Conservation (phyloP, 139 green algal species). For the Tetraselmis chui region DNA sequence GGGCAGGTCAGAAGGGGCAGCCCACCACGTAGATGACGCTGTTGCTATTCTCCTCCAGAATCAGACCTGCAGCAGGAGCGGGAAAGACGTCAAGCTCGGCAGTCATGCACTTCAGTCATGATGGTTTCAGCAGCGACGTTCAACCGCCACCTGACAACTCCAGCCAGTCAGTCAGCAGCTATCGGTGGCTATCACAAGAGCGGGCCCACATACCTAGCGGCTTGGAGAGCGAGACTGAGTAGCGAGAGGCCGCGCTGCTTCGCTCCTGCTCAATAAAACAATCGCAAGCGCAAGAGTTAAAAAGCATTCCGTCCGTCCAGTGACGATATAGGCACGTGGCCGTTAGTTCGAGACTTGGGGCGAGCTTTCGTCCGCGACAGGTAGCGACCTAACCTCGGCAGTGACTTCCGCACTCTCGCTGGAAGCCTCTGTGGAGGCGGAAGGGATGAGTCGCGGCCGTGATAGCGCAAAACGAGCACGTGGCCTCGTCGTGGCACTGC, state of each 20-base stretch:
- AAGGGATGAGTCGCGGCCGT: no score
- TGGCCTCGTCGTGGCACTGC: no score
- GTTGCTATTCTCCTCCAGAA: neutral
- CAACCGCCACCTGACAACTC: neutral
- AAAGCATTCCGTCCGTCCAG: neutral
- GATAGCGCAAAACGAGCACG: no score
- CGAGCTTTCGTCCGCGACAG: no score
- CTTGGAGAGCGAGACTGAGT: neutral
- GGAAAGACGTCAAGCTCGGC: neutral
- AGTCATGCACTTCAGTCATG: neutral
- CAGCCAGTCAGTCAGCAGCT: neutral
- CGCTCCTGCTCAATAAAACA: no score
- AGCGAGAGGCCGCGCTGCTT: neutral
- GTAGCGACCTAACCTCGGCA: no score
- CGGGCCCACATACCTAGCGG: neutral
- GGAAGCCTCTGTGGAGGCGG: neutral
- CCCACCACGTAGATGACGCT: neutral
- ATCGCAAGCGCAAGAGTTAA: no score
- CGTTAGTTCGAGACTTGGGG: neutral
- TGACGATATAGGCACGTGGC: neutral
- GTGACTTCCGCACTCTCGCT: neutral
- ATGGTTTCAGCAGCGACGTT: neutral
- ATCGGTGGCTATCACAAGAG: neutral
- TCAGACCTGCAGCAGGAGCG: neutral
- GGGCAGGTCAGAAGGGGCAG: neutral